phyloP scores from a whole-genome alignment of 2,329 filamentous ascomycete genomes.

The Trichoderma sp. region DNA sequence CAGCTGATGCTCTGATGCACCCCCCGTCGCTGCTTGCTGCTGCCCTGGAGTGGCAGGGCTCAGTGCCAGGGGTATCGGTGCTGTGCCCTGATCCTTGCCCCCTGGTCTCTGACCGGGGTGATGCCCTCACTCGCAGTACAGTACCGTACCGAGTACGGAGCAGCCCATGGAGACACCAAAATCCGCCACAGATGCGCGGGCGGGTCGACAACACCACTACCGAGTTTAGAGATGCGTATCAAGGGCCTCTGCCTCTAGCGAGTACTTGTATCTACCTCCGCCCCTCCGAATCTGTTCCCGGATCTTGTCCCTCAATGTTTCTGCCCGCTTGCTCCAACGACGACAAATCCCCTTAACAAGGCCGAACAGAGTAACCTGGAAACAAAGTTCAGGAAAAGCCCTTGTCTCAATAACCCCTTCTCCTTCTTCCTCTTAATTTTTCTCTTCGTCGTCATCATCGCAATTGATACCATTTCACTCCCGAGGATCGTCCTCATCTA shows the following conservation, averaged over 20 bases:
- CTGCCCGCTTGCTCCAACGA: conserved; percentile 8
- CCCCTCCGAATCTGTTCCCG: conserved; percentile 16
- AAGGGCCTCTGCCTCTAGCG: conserved; percentile 18
- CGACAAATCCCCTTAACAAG: conserved; percentile 10
- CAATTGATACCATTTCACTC: conserved; percentile 1
- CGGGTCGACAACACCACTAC: conserved; percentile 21
- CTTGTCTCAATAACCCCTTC: conserved; percentile 18
- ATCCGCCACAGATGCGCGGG: conserved; percentile 20
- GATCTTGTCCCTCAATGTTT: conserved; percentile 17
- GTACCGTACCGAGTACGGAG: conserved; percentile 8
- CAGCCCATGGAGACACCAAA: neutral
- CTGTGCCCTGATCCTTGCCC: conserved; percentile 9
- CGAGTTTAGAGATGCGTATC: conserved; percentile 17
- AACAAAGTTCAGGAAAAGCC: neutral
- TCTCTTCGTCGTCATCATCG: conserved; percentile 1
- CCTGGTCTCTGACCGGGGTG: neutral
- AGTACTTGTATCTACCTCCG: conserved; percentile 21
- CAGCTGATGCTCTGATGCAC: conserved; percentile 21
- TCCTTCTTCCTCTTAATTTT: neutral
- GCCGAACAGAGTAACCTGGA: neutral
- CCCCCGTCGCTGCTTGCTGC: conserved; percentile 20
- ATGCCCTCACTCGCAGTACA: conserved; percentile 6
- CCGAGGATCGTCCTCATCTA: neutral
- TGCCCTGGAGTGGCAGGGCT: conserved; percentile 19
- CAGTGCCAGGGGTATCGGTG: conserved; percentile 19